Evolutionary conservation across 2,329 filamentous ascomycete genomes (phyloP), one percentile per base, ranked within the genome.

Genomic region (Paraphoma chrysanthemicola): DNA sequence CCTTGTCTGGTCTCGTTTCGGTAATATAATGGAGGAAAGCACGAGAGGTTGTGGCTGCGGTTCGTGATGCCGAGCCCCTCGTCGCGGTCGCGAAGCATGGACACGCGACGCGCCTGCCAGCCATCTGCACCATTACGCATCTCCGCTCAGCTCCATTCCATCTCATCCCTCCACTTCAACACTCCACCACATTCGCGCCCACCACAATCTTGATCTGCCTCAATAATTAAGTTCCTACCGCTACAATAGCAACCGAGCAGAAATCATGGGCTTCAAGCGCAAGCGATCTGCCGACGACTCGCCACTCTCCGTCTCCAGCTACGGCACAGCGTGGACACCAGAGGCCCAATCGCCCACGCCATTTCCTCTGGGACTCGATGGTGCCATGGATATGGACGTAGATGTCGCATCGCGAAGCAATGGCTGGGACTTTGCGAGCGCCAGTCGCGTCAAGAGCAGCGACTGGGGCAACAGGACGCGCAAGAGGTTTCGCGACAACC

Each of bases 401-500:
- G 53, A 53, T 4, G 12, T 11, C 1, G n/a, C 41, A 30, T 51
- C 54, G 12, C 60, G 61, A 38, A 44, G 45, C 16, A 61, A 54
- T 18, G 62, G 55, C 9, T 73, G 70, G 70, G 64, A 72, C 31
- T 73, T 73, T 38, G 54, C 57, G 6, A 64, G 64, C 18, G 62
- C 64, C 7, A 62, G 62, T n/a, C 63, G 72, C 23, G 59, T 69
- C 33, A 71, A 73, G 48, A 51, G 51, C 38, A 69, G 69, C 16
- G 66, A 86, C 63, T 79, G 86, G 44, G 80, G 83, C 63, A 82
- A 81, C 58, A 82, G 86, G 16, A 88, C 86, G 53, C 79, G 82
- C 56, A 88, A 88, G 72, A 76, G 86, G 33, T 81, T 84, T 61
- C 79, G 85, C 56, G 82, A 88, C 69, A 82, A 84, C 65, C 79